Evolutionary conservation across 179 eudicot genomes (phyloP).

Genomic region (Amaranthus tricolor): DNA sequence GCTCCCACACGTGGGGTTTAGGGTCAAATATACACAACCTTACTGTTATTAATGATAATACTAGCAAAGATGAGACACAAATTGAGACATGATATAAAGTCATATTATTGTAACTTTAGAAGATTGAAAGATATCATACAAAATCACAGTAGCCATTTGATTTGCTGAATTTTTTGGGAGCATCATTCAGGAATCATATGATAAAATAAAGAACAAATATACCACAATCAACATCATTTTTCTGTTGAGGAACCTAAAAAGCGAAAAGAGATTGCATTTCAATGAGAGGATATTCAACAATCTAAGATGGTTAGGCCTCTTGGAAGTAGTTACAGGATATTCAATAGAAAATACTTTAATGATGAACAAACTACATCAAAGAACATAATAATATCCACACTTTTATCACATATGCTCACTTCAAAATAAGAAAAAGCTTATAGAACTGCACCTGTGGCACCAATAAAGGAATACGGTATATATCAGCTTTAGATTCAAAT

Average conservation of each 20-base stretch:
- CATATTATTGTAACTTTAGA: background rate
- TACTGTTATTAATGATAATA: no score
- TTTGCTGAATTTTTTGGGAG: conserved; percentile 61
- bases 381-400: no score
- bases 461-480: no score
- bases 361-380: background rate
- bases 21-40: no score
- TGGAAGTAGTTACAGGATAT: no score
- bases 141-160: conserved; percentile 57
- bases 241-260: conserved; percentile 87
- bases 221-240: conserved; percentile 62
- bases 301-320: no score
- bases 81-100: background rate
- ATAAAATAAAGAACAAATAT: conserved; percentile 59
- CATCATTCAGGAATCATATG: conserved; percentile 47
- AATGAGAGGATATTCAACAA: background rate
- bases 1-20: no score
- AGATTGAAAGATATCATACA: conserved; percentile 35
- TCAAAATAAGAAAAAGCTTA: background rate
- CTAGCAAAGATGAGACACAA: background rate
- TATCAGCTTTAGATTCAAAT: no score
- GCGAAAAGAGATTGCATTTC: background rate
- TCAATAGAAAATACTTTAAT: background rate
- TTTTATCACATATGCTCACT: background rate
- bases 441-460: background rate